Conservation (phyloP, 495 filamentous ascomycete species). For the Xylaria sp. region DNA sequence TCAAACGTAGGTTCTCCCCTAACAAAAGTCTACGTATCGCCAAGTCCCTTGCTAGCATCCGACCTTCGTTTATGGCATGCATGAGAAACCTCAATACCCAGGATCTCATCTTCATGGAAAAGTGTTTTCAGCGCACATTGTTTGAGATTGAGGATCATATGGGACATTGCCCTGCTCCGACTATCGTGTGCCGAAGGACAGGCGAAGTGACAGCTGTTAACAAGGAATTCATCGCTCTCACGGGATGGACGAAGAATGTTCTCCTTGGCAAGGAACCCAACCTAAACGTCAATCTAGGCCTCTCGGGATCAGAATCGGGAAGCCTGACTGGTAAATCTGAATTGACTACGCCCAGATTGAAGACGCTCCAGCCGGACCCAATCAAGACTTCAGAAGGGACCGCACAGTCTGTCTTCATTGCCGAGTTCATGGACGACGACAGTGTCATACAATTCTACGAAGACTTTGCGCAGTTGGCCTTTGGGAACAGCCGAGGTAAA, state of each 20-base stretch:
- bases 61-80: constrained; percentile 90
- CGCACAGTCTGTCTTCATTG: constrained; percentile 81
- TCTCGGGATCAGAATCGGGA: constrained; percentile 44
- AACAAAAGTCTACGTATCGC: constrained; percentile 79
- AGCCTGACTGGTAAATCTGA: constrained; percentile 48
- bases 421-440: constrained; percentile 92
- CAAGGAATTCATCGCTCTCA: constrained; percentile 93
- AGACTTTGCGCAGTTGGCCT: constrained; percentile 89
- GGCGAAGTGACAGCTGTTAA: constrained; percentile 91
- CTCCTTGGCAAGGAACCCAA: constrained; percentile 88
- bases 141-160: constrained; percentile 93
- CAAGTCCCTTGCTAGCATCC: constrained; percentile 84
- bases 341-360: constrained; percentile 54
- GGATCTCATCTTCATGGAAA: constrained; percentile 97
- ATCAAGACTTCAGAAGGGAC: constrained; percentile 39
- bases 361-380: constrained; percentile 44
- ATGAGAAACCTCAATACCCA: constrained; percentile 80
- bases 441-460: constrained; percentile 95
- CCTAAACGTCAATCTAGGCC: constrained; percentile 79
- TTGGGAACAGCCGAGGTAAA: constrained; percentile 83
- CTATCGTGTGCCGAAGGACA: constrained; percentile 87
- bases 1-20: constrained; percentile 76
- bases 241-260: constrained; percentile 93
- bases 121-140: constrained; percentile 90
- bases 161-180: constrained; percentile 84